Conservation (phyloP, 2,329 filamentous ascomycete genomes). For the Dendrostoma leiphaemia region DNA sequence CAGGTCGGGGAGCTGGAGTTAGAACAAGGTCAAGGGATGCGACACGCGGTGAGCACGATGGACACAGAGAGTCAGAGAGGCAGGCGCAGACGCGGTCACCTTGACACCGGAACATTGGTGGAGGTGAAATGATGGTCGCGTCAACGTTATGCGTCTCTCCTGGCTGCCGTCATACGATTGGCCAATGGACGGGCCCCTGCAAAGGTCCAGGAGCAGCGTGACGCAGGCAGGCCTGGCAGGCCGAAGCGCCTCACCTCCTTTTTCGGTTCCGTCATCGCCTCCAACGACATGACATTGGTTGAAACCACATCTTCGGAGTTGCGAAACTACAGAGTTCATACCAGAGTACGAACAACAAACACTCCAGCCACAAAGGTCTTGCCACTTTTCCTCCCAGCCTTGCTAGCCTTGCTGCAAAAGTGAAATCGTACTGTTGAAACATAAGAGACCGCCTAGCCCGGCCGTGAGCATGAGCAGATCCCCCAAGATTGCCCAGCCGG, state of each 20-base stretch:
- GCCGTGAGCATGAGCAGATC: neutral
- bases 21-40: neutral
- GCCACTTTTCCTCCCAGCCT: no score
- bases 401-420: no score
- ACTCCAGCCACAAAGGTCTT: no score
- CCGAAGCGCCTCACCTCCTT: no score
- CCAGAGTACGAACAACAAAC: no score
- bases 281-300: neutral
- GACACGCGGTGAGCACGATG: neutral
- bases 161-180: neutral
- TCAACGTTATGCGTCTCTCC: neutral
- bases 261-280: neutral
- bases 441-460: neutral
- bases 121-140: constrained; percentile 7
- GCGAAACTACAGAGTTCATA: no score
- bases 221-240: no score
- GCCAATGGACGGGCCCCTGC: neutral
- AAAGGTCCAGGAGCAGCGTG: no score
- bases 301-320: no score
- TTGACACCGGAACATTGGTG: neutral
- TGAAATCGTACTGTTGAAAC: neutral
- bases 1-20: neutral
- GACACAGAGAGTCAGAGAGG: neutral
- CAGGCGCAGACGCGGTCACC: neutral
- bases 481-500: neutral